phyloP scores from a whole-genome alignment of 1,284 basidiomycete genomes.

The Cutaneotrichosporon sp. region DNA sequence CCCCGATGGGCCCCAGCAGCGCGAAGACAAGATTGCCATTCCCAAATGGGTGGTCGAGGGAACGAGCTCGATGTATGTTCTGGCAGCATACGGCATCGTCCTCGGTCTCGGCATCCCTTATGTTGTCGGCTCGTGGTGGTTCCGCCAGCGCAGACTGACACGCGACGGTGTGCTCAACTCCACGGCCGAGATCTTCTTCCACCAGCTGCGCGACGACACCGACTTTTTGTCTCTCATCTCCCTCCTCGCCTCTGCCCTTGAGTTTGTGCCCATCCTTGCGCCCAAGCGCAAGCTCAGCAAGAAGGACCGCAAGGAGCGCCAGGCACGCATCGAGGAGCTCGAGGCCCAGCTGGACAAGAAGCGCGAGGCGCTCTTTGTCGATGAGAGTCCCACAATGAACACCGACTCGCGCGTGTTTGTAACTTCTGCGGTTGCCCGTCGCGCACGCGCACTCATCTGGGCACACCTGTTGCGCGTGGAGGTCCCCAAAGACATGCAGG shows the following conservation, averaged over 20 bases:
- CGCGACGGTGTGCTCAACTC: constrained; percentile 84
- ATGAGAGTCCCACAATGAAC: constrained; percentile 32
- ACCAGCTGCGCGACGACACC: constrained; percentile 73
- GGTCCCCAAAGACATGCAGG: constrained; percentile 57
- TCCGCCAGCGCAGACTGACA: constrained; percentile 80
- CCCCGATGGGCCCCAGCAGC: constrained; percentile 92
- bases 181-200: constrained; percentile 88
- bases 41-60: constrained; percentile 91
- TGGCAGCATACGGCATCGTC: constrained; percentile 78
- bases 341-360: constrained; percentile 56
- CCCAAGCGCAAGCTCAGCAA: constrained; percentile 36
- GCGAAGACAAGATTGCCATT: constrained; percentile 92
- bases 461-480: constrained; percentile 77
- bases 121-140: constrained; percentile 97
- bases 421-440: constrained; percentile 44
- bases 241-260: constrained; percentile 67
- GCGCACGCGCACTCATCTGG: constrained; percentile 71
- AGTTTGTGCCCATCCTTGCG: constrained; percentile 51
- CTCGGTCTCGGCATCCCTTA: constrained; percentile 82
- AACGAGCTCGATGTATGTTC: constrained; percentile 84
- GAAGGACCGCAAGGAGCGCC: constrained; percentile 47
- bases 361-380: constrained; percentile 47
- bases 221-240: constrained; percentile 68
- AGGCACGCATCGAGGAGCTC: constrained; percentile 55
- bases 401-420: constrained; percentile 28